These are phyloP conservation scores for Jamesozyma spencerorum DNA, from an alignment of 805 yeast species.

Conservation along the genomic window DNA sequence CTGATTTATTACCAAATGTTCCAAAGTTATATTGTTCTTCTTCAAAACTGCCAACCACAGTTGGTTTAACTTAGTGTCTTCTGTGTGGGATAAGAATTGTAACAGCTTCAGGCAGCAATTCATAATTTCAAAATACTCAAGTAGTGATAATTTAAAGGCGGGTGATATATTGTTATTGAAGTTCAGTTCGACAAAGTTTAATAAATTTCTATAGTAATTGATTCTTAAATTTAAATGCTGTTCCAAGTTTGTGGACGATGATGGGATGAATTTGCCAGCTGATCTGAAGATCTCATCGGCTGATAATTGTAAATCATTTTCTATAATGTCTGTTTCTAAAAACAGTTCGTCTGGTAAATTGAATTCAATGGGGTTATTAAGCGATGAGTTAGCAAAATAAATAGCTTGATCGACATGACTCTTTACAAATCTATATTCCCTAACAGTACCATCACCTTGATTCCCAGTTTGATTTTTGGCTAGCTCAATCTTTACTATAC, in stretches of 20 bases:
- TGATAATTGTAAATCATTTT: slow-evolving; percentile 42
- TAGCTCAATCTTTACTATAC: slow-evolving; percentile 53
- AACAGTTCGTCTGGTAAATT: slow-evolving; percentile 37
- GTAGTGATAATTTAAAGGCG: slow-evolving; percentile 32
- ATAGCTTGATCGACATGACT: slow-evolving; percentile 81
- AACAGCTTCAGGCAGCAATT: slow-evolving; percentile 42
- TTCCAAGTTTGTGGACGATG: slow-evolving; percentile 40
- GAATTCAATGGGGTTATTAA: slow-evolving; percentile 41
- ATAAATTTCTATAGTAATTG: slow-evolving; percentile 36
- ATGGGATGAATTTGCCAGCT: slow-evolving; percentile 47
- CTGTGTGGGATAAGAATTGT: slow-evolving; percentile 12
- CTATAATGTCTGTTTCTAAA: slow-evolving; percentile 38
- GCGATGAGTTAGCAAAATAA: slow-evolving; percentile 40
- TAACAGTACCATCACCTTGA: slow-evolving; percentile 8
- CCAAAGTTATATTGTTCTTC: slow-evolving; percentile 10
- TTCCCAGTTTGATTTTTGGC: slow-evolving; percentile 9
- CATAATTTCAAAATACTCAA: slow-evolving; percentile 36
- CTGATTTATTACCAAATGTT: slow-evolving; percentile 19
- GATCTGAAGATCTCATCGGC: slow-evolving; percentile 50
- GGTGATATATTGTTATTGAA: slow-evolving; percentile 33
- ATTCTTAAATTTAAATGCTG: slow-evolving; percentile 46
- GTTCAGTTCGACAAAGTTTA: slow-evolving; percentile 38
- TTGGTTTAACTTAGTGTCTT: slow-evolving; percentile 3
- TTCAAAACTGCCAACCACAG: slow-evolving; percentile 9
- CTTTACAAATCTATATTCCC: slow-evolving; percentile 38